Evolutionary conservation across 371 early-diverging fungal species (phyloP).

Genomic region (Actinomortierella wolfii): DNA sequence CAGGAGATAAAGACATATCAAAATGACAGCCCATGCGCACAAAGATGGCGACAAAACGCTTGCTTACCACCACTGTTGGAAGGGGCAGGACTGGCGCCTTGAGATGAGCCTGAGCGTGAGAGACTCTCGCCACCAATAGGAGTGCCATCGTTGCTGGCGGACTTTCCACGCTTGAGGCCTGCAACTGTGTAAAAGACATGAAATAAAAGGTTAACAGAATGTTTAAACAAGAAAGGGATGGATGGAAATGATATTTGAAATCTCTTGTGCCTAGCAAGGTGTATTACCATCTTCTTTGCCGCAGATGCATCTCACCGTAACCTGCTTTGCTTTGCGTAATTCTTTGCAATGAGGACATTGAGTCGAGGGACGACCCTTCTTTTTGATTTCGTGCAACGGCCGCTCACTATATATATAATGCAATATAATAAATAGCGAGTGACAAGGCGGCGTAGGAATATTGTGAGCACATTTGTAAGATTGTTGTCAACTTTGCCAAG

Average conservation of each 20-base stretch:
- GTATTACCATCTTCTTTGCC: slow-evolving; percentile 50
- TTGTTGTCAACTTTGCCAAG: background rate
- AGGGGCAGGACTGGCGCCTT: too few species aligned
- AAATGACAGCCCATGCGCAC: background rate
- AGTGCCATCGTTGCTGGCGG: slow-evolving; percentile 25
- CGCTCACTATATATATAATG: slow-evolving; percentile 49
- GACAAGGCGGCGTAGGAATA: too few species aligned
- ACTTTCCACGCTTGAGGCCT: slow-evolving; percentile 19
- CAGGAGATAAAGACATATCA: background rate
- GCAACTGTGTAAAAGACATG: too few species aligned
- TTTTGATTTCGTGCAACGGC: slow-evolving; percentile 69
- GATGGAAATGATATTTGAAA: too few species aligned
- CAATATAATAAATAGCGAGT: background rate
- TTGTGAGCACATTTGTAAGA: too few species aligned
- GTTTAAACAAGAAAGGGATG: too few species aligned
- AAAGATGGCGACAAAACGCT: background rate
- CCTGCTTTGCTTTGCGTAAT: slow-evolving; percentile 74
- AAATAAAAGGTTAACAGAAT: too few species aligned
- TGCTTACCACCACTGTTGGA: too few species aligned
- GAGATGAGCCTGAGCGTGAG: slow-evolving; percentile 24
- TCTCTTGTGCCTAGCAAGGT: too few species aligned
- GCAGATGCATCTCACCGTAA: slow-evolving; percentile 79
- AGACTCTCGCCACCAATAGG: slow-evolving; percentile 37
- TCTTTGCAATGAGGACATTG: slow-evolving; percentile 81
- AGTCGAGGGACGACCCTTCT: slow-evolving; percentile 80